Base-by-base conservation (phyloP, 805 yeast species). In the Zygosaccharomyces bisporus region DNA sequence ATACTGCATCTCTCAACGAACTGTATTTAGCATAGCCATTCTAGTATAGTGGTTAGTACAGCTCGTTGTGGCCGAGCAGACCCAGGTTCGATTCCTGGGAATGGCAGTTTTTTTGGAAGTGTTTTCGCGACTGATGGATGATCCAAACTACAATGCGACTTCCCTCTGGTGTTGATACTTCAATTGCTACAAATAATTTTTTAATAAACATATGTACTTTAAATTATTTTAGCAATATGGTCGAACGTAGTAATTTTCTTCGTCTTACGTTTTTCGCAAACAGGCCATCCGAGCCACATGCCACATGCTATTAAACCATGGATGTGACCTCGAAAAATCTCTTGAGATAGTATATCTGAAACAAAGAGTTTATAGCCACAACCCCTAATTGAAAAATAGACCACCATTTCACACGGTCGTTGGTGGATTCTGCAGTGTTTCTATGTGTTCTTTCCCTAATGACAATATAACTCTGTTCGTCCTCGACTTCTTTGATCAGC, bases 361-460 rank as follows among this genome's bases (percentile, higher is more conserved):
- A 93, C 45, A 90, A 56, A 20, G 96, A 86, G 72, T 89, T 93
- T 50, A 76, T 77, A 13, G 83, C 84, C 36, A 91, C 97, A 44
- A 93, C 90, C 41, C 81, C 58, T 52, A 93, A 73, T 72, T 91
- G 99, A 75, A 90, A 84, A 24, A 87, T 75, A 20, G 96, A 86
- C 99, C 99, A 91, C 87, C 95, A 93, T 69, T 91, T 91, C 53
- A 91, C 98, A 60, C 99, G 81, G 44, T 93, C 83, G 68, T 91
- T 91, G 36, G 99, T 91, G 18, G 95, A 86, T 70, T 91, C 99
- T 4, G 99, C 98, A 7, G 99, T 91, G 71, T 91, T 93, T 78
- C 99, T 85, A 68, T 91, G 99, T 12, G 95, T 86, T 72, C 97
- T 84, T 70, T 91, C 99, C 70, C 99, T 82, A 49, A 91, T 89